Evolutionary conservation across 1,284 basidiomycete genomes (phyloP).

Genomic region (Phylloboletellus chloephorus): DNA sequence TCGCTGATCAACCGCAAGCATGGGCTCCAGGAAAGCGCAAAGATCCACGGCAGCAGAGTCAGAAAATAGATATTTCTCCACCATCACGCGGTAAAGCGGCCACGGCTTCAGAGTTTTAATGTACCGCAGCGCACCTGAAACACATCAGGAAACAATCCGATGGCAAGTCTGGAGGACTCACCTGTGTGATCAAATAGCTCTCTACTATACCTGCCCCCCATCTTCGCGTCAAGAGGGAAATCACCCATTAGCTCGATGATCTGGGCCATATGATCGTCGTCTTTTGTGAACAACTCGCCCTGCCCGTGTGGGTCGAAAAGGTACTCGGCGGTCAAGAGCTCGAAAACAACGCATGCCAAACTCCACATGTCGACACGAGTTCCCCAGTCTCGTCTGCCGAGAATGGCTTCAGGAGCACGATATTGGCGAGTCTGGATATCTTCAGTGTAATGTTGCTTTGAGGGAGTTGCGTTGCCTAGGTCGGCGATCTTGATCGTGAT

Average conservation of each 20-base stretch:
- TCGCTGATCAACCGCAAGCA: constrained; percentile 70
- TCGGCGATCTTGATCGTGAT: constrained; percentile 92
- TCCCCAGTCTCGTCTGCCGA: constrained; percentile 85
- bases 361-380: constrained; percentile 85
- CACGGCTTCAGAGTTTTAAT: constrained; percentile 79
- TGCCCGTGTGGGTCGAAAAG: constrained; percentile 85
- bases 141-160: constrained; percentile 3
- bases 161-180: constrained; percentile 27
- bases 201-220: constrained; percentile 78
- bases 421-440: constrained; percentile 95
- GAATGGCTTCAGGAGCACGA: constrained; percentile 85
- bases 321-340: constrained; percentile 82
- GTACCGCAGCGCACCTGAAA: constrained; percentile 59
- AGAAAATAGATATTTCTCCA: constrained; percentile 76
- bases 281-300: constrained; percentile 81
- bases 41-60: constrained; percentile 54
- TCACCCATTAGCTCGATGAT: constrained; percentile 85
- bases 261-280: constrained; percentile 93
- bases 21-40: constrained; percentile 73
- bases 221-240: constrained; percentile 63
- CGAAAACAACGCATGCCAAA: constrained; percentile 82
- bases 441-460: constrained; percentile 81
- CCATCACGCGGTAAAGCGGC: constrained; percentile 79
- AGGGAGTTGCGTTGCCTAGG: constrained; percentile 81
- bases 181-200: constrained; percentile 82